Evolutionary conservation across 257 asterid genomes (phyloP), one percentile per base, ranked within the genome.

Genomic region (Gentiana straminea): DNA sequence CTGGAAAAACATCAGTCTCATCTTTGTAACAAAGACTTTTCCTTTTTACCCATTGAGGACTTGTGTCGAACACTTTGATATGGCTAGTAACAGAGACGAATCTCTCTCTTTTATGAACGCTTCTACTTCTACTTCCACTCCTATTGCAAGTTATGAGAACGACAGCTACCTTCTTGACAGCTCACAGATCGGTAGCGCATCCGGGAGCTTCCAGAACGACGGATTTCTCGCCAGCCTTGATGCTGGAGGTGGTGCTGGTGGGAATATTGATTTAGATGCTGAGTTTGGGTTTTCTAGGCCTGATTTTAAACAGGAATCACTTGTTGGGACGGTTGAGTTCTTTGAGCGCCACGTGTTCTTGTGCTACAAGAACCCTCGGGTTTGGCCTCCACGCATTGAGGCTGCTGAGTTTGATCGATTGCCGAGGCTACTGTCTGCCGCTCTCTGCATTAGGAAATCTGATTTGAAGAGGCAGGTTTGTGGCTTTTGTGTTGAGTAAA

Each of bases 381-480:
- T 83, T 58, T 92, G 98, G 98, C 98, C 97, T 34, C 80, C 93
- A 2, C 87, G 93, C 57, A 83, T 92, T 70, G 91, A 92, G 81
- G 98, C 95, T 34, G 85, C 98, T 9, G 98, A 91, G 50, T 91
- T 88, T 72, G 99, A 92, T 80, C 94, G 97, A 68, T 80, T 92
- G 35, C 97, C 99, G 5, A 79, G 97, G 68, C 78, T 92, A 41
- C 90, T 92, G 2, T 81, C 99, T 33, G 97, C 98, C 33, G 83
- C 94, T 32, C 66, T 92, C 63, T 55, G 79, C 45, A 75, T 89
- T 24, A 70, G 82, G 56, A 92, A 83, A 66, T 55, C 74, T 56
- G 70, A 71, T 64, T 68, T 92, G 65, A 75, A 72, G 58, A 80
- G 84, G 49, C 73, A 76, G 94, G 98, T 91, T 51, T 36, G 2